A percentile compares a stretch with the other conserved stretches of the same genome.
Conservation (phyloP, 1,139 yeast genomes). For the Sporopachydermia cereana region DNA sequence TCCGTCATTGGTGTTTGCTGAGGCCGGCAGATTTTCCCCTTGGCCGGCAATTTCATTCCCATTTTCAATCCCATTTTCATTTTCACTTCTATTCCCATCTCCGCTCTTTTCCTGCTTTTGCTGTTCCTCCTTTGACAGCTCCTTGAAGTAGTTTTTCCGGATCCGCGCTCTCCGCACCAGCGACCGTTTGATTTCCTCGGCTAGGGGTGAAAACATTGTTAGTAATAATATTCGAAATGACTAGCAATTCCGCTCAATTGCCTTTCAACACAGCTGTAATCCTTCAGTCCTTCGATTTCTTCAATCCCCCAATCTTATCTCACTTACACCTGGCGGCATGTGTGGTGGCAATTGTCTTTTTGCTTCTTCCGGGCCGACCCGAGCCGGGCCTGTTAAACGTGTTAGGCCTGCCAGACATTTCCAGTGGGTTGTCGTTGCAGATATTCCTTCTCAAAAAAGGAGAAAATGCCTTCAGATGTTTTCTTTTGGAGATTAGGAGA, state of each 20-base stretch:
- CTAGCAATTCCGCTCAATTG: too few species aligned
- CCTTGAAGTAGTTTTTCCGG: constrained; percentile 68
- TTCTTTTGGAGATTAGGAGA: too few species aligned
- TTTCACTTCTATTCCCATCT: constrained; percentile 12
- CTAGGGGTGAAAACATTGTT: constrained; percentile 9
- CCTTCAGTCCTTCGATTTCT: constrained; percentile 14
- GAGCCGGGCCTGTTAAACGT: too few species aligned
- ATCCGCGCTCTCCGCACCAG: constrained; percentile 75
- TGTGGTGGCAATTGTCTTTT: constrained; percentile 2
- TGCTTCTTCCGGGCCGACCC: neutral
- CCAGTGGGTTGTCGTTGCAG: too few species aligned
- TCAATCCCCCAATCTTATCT: too few species aligned
- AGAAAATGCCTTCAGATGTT: too few species aligned
- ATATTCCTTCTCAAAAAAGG: too few species aligned
- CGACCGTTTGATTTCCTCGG: constrained; percentile 57
- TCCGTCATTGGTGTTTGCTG: constrained; percentile 34
- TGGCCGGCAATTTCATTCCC: too few species aligned
- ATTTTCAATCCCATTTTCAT: constrained; percentile 34
- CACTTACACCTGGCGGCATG: constrained; percentile 1
- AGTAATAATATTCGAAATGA: neutral
- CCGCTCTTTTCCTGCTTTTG: constrained; percentile 16
- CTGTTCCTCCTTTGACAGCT: constrained; percentile 7
- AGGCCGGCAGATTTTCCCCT: too few species aligned
- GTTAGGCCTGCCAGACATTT: too few species aligned
- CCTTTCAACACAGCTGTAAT: too few species aligned